Base-by-base conservation (phyloP, 345 rosid genomes). In the Salix udensis region DNA sequence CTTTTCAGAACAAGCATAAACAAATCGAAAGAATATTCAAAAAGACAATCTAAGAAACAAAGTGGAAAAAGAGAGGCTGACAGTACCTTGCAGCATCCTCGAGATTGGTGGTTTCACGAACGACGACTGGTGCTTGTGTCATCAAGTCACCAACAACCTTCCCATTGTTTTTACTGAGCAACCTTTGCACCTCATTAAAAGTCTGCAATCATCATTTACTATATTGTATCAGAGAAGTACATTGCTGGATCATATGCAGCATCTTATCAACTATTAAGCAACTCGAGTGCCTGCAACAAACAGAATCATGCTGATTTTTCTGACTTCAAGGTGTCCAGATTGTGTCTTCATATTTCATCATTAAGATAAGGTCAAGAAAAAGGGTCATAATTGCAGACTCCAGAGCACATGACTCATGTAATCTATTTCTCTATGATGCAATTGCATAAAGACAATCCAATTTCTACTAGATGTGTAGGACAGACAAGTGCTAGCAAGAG, bases 51-150 rank as follows among this genome's bases (percentile, higher is more conserved):
- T 21, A 19, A 0, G 46, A 18, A 53, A 55, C 21, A 31, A 19
- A 42, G 1, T 24, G 16, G 18, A 37, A 71, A 76, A 75, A 18
- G 3, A 44, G 16, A 14, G 26, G 65, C 5, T 44, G 77, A 73
- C 19, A 31, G 28, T 78, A 95, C 98, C 91, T 95, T 44, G 97
- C 97, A 78, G 96, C 97, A 85, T 95, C 96, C 88, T 91, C 94
- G 0, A 93, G 90, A 79, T 95, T 95, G 46, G 93, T 93, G 61
- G 89, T 81, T 84, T 91, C 91, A 61, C 89, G 88, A 77, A 93
- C 93, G 40, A 95, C 98, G 34, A 88, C 53, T 24, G 95, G 97
- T 48, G 97, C 97, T 2, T 97, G 92, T 4, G 98, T 92, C 97
- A 91, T 92, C 74, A 94, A 74, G 74, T 92, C 97, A 14, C 95